A percentile compares a stretch with the other conserved stretches of the same genome.
These are phyloP conservation scores for Akanthomyces dipterigenus DNA, from an alignment of 2,329 filamentous ascomycete genomes.

Conservation along the genomic window DNA sequence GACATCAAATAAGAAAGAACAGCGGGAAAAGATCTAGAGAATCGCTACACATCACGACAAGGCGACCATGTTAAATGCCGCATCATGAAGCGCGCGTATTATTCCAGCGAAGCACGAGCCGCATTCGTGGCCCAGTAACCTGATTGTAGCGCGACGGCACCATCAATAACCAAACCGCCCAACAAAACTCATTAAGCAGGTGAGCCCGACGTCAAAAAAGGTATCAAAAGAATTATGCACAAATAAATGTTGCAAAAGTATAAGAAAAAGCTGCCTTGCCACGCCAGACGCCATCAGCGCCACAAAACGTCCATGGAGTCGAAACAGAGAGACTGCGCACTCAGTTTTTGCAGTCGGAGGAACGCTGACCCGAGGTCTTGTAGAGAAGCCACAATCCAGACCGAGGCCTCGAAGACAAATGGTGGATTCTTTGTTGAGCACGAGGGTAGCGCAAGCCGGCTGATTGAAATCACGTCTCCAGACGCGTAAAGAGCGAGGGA, in stretches of 20 bases:
- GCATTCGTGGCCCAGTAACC: neutral
- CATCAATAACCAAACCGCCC: slow-evolving; percentile 1
- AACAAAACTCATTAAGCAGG: neutral
- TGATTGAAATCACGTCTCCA: neutral
- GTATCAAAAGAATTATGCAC: slow-evolving; percentile 9
- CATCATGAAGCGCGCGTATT: neutral
- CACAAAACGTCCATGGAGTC: neutral
- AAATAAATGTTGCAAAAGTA: slow-evolving; percentile 4
- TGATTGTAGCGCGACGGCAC: neutral
- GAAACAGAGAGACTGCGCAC: slow-evolving; percentile 2
- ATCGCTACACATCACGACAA: neutral
- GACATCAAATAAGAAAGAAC: neutral
- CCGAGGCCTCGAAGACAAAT: neutral
- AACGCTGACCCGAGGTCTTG: neutral
- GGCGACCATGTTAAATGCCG: neutral
- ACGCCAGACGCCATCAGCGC: slow-evolving; percentile 11
- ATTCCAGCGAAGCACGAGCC: neutral
- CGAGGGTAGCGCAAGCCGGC: neutral
- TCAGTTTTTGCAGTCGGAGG: neutral
- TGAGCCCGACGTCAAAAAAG: slow-evolving; percentile 6
- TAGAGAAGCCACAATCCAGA: neutral
- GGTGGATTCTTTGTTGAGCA: neutral
- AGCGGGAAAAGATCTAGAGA: neutral
- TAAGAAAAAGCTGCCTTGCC: neutral
- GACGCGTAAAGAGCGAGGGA: neutral